Percentiles rank a stretch among this genome's conserved stretches.
These are phyloP conservation scores for Wallacemonas sp. DNA, from an alignment of 208 protist species.

Conservation along the genomic window DNA sequence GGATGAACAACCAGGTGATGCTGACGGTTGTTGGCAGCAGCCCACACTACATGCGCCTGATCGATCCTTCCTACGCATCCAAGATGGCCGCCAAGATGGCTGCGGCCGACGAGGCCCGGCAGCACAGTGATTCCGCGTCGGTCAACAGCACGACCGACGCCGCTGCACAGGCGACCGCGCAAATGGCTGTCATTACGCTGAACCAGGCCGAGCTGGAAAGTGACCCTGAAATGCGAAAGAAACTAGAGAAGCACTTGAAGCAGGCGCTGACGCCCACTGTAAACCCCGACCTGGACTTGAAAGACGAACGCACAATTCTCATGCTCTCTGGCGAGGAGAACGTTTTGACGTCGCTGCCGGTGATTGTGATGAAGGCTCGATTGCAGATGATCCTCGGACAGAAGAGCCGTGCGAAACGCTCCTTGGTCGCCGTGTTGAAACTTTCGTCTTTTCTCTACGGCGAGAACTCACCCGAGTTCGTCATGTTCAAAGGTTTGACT, in stretches of 20 bases:
- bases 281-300: slow-evolving; percentile 11
- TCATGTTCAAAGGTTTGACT: slow-evolving; percentile 1
- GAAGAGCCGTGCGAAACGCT: background rate
- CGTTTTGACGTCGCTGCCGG: background rate
- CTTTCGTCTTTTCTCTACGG: slow-evolving; percentile 9
- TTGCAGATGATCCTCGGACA: slow-evolving; percentile 9
- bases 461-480: background rate
- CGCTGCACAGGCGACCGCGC: background rate
- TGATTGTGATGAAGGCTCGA: slow-evolving; percentile 7
- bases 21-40: slow-evolving; percentile 9
- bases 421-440: background rate
- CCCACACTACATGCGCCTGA: slow-evolving; percentile 3
- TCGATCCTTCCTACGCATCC: background rate
- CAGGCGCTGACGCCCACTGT: slow-evolving; percentile 2
- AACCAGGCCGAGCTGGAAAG: slow-evolving; percentile 3
- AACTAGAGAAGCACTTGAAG: slow-evolving; percentile 12
- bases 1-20: slow-evolving; percentile 8
- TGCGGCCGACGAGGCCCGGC: background rate
- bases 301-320: slow-evolving; percentile 11
- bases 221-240: background rate
- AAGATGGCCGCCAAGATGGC: slow-evolving; percentile 1
- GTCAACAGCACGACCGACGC: background rate
- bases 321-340: slow-evolving; percentile 12
- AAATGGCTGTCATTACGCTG: background rate
- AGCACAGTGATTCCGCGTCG: background rate